Base-by-base conservation (phyloP, 2,329 filamentous ascomycete genomes). In the Neobulgaria alba region DNA sequence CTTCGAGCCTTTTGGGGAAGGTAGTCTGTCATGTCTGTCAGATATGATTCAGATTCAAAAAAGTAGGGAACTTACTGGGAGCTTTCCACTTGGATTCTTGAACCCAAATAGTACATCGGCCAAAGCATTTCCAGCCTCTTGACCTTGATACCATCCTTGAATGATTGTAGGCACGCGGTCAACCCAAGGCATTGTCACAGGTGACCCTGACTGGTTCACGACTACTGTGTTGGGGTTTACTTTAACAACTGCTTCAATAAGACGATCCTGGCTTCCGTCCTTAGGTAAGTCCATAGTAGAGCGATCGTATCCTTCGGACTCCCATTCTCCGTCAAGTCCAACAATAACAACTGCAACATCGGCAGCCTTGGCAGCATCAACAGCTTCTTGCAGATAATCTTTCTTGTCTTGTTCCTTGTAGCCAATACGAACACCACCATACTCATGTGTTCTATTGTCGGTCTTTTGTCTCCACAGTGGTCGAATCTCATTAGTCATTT, bases 291-390 rank as follows among this genome's bases (percentile, higher is more conserved):
- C 72, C 72, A 79, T 75, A 41, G 67, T 73, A 41, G 68, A 64
- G 34, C 80, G 71, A 55, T 85, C 81, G 45, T 82, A 82, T 1
- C 81, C 81, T 58, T 85, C 82, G 2, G 79, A 83, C 56, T 86
- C 82, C 80, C 80, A 86, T 57, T 86, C 82, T 4, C 75, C 75
- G 56, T 85, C 81, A 1, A 85, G 67, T 1, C 82, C 82, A 8
- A 83, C 73, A 36, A 85, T 71, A 1, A 86, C 69, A 5, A 86
- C 65, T 2, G 80, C 81, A 10, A 82, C 75, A 53, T 85, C 80
- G 0, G 78, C 75, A 2, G 67, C 67, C 46, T 65, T 72, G 7
- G 82, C 82, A 2, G 69, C 67, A 15, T 75, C 68, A 3, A 81
- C 73, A 1, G 82, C 82, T 55, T 83, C 69, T 47, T 79, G 69